phyloP scores from a whole-genome alignment of 192 early-diverging fungal species.

The Phycomyces nitens region DNA sequence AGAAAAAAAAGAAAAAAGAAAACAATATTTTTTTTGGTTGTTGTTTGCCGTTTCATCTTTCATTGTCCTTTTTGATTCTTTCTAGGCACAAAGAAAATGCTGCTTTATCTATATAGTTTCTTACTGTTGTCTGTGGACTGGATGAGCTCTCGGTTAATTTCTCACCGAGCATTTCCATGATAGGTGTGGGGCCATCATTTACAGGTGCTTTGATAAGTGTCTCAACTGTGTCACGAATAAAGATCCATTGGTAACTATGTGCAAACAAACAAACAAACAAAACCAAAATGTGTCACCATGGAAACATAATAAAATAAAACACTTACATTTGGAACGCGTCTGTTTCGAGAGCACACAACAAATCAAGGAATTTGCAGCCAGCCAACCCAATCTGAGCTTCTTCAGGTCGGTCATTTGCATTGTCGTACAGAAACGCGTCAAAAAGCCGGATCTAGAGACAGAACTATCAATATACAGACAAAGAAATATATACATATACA shows the following conservation, averaged over 20 bases:
- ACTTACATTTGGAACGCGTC: constrained; percentile 81
- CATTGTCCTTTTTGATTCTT: neutral
- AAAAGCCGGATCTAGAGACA: constrained; percentile 60
- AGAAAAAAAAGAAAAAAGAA: neutral
- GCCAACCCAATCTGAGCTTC: constrained; percentile 72
- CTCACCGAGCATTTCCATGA: constrained; percentile 65
- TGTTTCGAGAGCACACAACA: constrained; percentile 75
- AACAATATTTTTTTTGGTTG: neutral
- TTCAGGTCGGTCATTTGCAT: constrained; percentile 51
- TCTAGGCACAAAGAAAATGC: neutral
- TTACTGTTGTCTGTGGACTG: constrained; percentile 7
- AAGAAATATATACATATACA: neutral
- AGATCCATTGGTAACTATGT: constrained; percentile 89
- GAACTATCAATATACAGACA: neutral
- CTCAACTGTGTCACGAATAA: constrained; percentile 83
- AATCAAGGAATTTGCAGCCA: constrained; percentile 86
- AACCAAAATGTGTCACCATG: too few species aligned
- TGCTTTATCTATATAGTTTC: neutral
- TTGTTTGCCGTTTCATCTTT: neutral
- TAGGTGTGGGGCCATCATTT: constrained; percentile 50
- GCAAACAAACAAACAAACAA: constrained; percentile 2
- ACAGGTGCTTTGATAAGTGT: constrained; percentile 46
- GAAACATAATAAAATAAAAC: neutral
- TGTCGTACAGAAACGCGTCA: constrained; percentile 51
- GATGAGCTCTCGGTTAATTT: constrained; percentile 31